Percentiles rank a stretch among this genome's conserved stretches.
Evolutionary conservation across 495 filamentous ascomycete genomes (phyloP).

Genomic region (Hypoxylon trugodes): DNA sequence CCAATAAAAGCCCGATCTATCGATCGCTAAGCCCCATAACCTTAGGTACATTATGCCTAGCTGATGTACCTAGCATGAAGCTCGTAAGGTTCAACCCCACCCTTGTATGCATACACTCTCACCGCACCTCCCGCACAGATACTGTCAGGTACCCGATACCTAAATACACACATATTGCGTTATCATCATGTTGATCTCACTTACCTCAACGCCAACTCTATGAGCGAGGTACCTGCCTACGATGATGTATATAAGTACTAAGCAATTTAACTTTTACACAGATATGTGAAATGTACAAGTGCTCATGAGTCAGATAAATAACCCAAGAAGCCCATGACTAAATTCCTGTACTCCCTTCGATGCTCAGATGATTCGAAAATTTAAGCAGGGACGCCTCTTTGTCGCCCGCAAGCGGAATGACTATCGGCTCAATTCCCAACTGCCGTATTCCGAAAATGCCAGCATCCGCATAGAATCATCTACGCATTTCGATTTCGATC

Average conservation of each 20-base stretch:
- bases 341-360: not conserved
- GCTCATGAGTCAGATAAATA: too few species aligned
- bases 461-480: conserved; percentile 23
- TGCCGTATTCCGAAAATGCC: not conserved
- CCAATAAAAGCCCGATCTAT: conserved; percentile 35
- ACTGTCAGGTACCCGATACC: conserved; percentile 29
- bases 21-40: conserved; percentile 13
- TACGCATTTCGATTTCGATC: conserved; percentile 28
- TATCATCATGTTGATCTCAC: too few species aligned
- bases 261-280: too few species aligned
- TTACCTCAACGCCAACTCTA: conserved; percentile 3
- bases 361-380: not conserved
- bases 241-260: too few species aligned
- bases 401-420: conserved; percentile 9
- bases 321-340: too few species aligned
- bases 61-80: conserved; percentile 8
- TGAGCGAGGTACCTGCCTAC: too few species aligned
- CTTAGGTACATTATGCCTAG: too few species aligned
- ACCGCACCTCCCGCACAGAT: conserved; percentile 15
- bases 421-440: not conserved
- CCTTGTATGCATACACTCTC: not conserved
- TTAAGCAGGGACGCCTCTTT: not conserved
- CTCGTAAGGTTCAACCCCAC: conserved; percentile 7
- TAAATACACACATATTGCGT: conserved; percentile 21
- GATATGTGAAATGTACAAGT: too few species aligned